These are phyloP conservation scores for Pachysandra terminalis DNA, from an alignment of 164 flowering plant species.

Conservation along the genomic window DNA sequence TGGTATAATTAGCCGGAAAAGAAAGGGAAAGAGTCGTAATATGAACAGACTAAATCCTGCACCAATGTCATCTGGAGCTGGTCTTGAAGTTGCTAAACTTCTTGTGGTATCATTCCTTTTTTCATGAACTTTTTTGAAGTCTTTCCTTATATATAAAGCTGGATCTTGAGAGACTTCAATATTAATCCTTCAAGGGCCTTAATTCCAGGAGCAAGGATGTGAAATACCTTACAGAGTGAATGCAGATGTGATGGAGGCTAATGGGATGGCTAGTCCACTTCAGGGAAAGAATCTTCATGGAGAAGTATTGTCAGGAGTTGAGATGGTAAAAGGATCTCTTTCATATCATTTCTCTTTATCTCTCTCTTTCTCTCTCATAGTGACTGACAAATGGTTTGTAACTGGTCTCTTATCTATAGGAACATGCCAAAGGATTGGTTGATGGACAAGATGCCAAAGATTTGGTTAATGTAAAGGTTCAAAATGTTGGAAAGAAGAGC, in stretches of 20 bases:
- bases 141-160: neutral
- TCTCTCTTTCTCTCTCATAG: too few species aligned
- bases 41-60: slow-evolving; percentile 36
- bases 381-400: slow-evolving; percentile 16
- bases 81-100: slow-evolving; percentile 21
- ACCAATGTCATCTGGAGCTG: slow-evolving; percentile 22
- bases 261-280: slow-evolving; percentile 14
- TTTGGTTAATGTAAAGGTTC: slow-evolving; percentile 35
- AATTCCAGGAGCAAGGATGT: slow-evolving; percentile 43
- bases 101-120: slow-evolving; percentile 39
- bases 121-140: neutral
- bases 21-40: slow-evolving; percentile 57
- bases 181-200: slow-evolving; percentile 18
- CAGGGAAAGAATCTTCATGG: slow-evolving; percentile 17
- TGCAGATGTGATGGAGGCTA: slow-evolving; percentile 18
- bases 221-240: slow-evolving; percentile 15
- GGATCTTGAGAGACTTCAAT: neutral
- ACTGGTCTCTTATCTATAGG: slow-evolving; percentile 46
- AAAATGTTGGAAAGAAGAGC: slow-evolving; percentile 41
- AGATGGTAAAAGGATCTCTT: slow-evolving; percentile 33
- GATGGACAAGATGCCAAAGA: slow-evolving; percentile 18
- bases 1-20: slow-evolving; percentile 40
- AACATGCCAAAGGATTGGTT: slow-evolving; percentile 26
- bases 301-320: slow-evolving; percentile 20
- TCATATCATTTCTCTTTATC: slow-evolving; percentile 3